Conservation (phyloP, 2,329 filamentous ascomycete genomes). For the Penicillium sp. region DNA sequence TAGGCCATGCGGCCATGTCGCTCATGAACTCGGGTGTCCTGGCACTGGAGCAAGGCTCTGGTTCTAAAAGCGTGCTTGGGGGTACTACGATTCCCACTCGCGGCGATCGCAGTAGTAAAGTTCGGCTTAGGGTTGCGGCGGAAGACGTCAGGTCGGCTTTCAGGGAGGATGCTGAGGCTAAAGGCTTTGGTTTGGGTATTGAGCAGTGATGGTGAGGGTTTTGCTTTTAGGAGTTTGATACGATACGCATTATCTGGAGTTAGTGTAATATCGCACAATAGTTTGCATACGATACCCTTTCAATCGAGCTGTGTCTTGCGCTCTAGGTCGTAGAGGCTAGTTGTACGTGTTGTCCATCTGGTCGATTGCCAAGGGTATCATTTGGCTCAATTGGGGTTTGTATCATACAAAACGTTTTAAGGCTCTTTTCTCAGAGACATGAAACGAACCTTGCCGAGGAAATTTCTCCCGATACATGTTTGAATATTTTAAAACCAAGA, state of each 20-base stretch:
- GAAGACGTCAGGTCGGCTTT: conserved; percentile 89
- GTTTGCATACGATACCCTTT: conserved; percentile 20
- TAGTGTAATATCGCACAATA: conserved; percentile 6
- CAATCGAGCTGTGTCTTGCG: not conserved
- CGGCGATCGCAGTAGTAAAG: conserved; percentile 81
- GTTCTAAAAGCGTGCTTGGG: conserved; percentile 27
- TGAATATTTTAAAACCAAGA: conserved; percentile 6
- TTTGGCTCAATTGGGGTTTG: not conserved
- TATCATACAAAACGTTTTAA: conserved; percentile 1
- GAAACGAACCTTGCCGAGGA: conserved; percentile 4
- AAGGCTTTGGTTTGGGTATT: conserved; percentile 65
- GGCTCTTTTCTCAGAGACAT: conserved; percentile 11
- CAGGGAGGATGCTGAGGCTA: conserved; percentile 82
- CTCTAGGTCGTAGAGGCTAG: not conserved
- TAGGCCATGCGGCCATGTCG: conserved; percentile 74
- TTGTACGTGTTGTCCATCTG: not conserved
- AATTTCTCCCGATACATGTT: conserved; percentile 1
- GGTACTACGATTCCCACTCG: conserved; percentile 54
- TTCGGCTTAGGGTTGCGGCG: conserved; percentile 80
- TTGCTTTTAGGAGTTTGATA: not conserved
- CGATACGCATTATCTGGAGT: conserved; percentile 11
- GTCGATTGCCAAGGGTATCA: not conserved
- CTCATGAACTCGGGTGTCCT: conserved; percentile 85
- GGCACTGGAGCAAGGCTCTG: conserved; percentile 62
- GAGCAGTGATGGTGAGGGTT: conserved; percentile 24